Evolutionary conservation across 164 flowering plant genomes (phyloP).

Genomic region (Akebia trifoliata): DNA sequence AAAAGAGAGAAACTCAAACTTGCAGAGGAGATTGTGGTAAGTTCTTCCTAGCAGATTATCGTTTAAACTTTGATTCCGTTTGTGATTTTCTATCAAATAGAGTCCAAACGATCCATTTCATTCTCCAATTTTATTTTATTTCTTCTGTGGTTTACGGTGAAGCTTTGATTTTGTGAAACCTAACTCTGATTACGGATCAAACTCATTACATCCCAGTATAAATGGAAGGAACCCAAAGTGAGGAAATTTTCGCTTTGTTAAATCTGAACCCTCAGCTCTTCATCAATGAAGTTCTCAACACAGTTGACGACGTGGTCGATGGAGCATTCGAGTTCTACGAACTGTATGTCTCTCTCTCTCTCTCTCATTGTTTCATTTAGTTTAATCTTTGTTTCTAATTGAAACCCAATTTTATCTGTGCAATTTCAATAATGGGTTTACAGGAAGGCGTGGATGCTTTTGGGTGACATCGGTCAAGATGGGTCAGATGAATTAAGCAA

Average conservation of each 20-base stretch:
- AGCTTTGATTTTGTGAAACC: background rate
- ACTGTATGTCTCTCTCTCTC: slow-evolving; percentile 27
- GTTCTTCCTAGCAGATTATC: no score
- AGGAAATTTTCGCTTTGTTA: slow-evolving; percentile 50
- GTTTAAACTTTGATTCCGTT: no score
- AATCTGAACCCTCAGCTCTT: slow-evolving; percentile 74
- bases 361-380: background rate
- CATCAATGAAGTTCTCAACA: slow-evolving; percentile 63
- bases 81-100: no score
- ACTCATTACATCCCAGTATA: no score
- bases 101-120: no score
- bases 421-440: background rate
- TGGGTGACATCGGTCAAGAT: slow-evolving; percentile 38
- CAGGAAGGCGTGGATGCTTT: slow-evolving; percentile 46
- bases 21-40: no score
- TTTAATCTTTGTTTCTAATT: background rate
- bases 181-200: background rate
- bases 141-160: background rate
- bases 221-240: slow-evolving; percentile 64
- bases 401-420: background rate
- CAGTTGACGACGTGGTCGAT: slow-evolving; percentile 57
- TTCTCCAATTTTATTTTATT: no score
- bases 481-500: slow-evolving; percentile 38
- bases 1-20: no score
- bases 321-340: slow-evolving; percentile 60